phyloP scores from a whole-genome alignment of 1,139 yeast genomes.

The Debaryomyces udenii region DNA sequence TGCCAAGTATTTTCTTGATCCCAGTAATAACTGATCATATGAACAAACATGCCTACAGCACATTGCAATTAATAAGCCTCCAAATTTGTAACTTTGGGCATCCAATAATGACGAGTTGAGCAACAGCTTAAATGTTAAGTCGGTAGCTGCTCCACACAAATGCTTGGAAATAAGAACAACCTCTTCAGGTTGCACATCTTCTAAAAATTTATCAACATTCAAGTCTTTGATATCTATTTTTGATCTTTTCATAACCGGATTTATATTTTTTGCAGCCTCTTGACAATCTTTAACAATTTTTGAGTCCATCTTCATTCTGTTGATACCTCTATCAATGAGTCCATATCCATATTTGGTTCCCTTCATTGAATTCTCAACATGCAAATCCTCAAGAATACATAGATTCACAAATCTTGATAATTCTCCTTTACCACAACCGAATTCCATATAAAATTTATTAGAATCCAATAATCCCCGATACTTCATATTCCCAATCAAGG shows the following conservation, averaged over 20 bases:
- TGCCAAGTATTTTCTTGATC: conserved; percentile 47
- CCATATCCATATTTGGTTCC: conserved; percentile 48
- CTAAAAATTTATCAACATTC: conserved; percentile 50
- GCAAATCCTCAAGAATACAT: conserved; percentile 39
- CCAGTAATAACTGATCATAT: conserved; percentile 52
- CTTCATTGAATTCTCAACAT: conserved; percentile 13
- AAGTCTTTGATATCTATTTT: conserved; percentile 82
- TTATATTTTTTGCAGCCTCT: conserved; percentile 20
- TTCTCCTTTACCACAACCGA: conserved; percentile 92
- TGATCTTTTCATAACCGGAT: conserved; percentile 52
- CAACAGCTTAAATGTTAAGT: conserved; percentile 72
- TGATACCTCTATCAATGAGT: conserved; percentile 75
- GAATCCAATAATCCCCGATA: conserved; percentile 40
- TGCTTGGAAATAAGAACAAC: conserved; percentile 80
- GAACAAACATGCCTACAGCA: conserved; percentile 90
- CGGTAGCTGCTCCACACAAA: conserved; percentile 93
- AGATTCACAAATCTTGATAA: conserved; percentile 67
- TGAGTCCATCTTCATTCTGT: conserved; percentile 75
- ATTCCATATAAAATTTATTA: conserved; percentile 60
- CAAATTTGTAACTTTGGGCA: conserved; percentile 23
- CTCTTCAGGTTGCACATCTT: conserved; percentile 22
- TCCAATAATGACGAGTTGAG: conserved; percentile 40
- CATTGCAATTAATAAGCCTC: conserved; percentile 83
- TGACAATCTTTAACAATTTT: conserved; percentile 61
- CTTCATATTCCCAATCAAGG: conserved; percentile 72